Percentiles rank a stretch among this genome's conserved stretches.
phyloP scores from a whole-genome alignment of 116 monocot genomes.

The Posidonia oceanica region DNA sequence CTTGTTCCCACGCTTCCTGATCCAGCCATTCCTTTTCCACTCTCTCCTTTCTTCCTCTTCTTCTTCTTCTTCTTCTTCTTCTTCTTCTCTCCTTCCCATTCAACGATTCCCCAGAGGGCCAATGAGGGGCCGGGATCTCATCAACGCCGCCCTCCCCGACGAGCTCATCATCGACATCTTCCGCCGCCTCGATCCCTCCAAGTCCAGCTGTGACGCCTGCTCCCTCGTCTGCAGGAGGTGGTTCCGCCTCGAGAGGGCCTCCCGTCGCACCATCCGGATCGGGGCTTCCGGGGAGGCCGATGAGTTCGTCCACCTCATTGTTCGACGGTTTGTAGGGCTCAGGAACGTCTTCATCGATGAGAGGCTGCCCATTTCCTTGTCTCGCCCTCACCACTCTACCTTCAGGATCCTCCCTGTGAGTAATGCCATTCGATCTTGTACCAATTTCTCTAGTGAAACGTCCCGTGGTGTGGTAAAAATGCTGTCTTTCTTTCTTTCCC shows the following conservation, averaged over 20 bases:
- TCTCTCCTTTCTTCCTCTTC: no score
- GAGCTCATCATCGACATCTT: constrained; percentile 56
- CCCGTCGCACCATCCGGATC: constrained; percentile 41
- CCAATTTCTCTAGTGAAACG: no score
- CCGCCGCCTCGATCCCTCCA: constrained; percentile 33
- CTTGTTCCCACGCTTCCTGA: no score
- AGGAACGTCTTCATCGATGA: constrained; percentile 50
- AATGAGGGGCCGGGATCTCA: no score
- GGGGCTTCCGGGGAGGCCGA: constrained; percentile 44
- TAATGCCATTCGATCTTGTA: not conserved
- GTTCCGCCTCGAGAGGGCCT: constrained; percentile 45
- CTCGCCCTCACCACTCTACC: not conserved
- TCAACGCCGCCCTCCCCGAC: constrained; percentile 34
- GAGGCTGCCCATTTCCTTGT: constrained; percentile 25
- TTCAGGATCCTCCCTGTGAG: not conserved
- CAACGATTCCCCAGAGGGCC: no score
- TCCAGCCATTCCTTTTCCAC: no score
- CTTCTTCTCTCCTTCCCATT: no score
- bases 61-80: no score
- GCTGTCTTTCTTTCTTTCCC: constrained; percentile 5
- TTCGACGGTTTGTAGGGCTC: constrained; percentile 38
- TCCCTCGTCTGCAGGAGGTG: constrained; percentile 71
- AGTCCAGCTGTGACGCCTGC: constrained; percentile 54
- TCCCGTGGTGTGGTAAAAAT: not conserved
- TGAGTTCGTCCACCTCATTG: constrained; percentile 15